Base-by-base conservation (phyloP, 2,329 filamentous ascomycete species). In the Colletotrichum tamarilloi region DNA sequence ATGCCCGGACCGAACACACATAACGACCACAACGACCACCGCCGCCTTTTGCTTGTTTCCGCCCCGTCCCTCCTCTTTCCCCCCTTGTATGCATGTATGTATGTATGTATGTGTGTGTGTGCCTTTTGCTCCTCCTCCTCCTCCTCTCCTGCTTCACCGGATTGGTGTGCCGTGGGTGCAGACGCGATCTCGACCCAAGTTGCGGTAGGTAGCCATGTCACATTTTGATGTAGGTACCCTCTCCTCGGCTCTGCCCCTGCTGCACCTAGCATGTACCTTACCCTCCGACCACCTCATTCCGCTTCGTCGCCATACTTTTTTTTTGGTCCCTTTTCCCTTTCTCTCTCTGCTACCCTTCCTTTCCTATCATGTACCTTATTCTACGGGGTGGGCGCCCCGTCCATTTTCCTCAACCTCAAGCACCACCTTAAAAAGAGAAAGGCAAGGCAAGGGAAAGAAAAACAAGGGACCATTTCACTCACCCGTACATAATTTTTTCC, bases 161-260 rank as follows among this genome's bases (percentile, higher is more conserved):
- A 74, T 63, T 64, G 62, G 72, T 35, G 68, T 63, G 52, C 58
- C 26, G 68, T 68, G 52, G 72, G 35, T 68, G 72, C 58, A 72
- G 38, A 55, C 58, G 35, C 62, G 67, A 69, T 69, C 52, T 72
- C 46, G 38, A 57, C 49, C 72, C 63, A 72, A 59, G 58, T 30
- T 55, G 28, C 32, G 57, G 65, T 42, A 53, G 52, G 35, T 56
- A n/a, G 35, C 62, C 55, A 62, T 60, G 70, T 73, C 55, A 30
- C 60, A 56, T 60, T 73, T 57, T 35, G 55, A 67, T 62, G 57
- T 74, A 63, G 68, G 72, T 68, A 74, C 72, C 56, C 62, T 72
- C 62, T 30, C 46, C 55, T 62, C 56, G 60, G 55, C 56, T 71
- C 56, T 73, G 67, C 67, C 60, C 64, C 67, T 69, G 71, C 60